A percentile compares a stretch with the other conserved stretches of the same genome.
Evolutionary conservation across 345 rosid genomes (phyloP).

Genomic region (Corchorus olitorius): DNA sequence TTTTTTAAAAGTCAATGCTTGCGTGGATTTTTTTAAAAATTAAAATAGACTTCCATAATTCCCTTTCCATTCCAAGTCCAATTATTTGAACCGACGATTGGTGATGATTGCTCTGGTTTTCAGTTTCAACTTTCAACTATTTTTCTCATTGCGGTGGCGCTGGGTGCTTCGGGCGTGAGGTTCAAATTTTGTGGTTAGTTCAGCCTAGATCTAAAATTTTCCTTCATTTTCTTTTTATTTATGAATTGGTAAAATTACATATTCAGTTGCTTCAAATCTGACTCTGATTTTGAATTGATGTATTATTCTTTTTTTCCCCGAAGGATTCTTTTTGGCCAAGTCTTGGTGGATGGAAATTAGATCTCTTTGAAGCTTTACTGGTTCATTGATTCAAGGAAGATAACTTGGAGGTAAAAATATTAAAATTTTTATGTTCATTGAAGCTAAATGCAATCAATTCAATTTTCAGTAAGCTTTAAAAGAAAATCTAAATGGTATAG

Average conservation of each 20-base stretch:
- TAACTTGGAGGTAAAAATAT: not conserved
- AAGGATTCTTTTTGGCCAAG: not conserved
- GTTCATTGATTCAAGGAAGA: not conserved
- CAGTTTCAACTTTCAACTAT: not conserved
- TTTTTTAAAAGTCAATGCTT: not conserved
- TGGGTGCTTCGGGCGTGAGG: not conserved
- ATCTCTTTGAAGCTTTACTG: constrained; percentile 7
- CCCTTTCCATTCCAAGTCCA: not conserved
- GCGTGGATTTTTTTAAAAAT: not conserved
- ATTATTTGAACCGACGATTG: not conserved
- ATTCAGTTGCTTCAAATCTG: not conserved
- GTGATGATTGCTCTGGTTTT: not conserved
- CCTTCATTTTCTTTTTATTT: not conserved
- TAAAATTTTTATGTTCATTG: not conserved
- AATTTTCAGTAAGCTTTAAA: not conserved
- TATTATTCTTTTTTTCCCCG: not conserved
- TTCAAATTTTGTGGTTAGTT: constrained; percentile 1
- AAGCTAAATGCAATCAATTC: not conserved
- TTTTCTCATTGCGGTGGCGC: not conserved
- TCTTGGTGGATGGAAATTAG: not conserved
- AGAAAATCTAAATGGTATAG: not conserved
- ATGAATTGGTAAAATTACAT: not conserved
- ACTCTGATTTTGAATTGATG: not conserved
- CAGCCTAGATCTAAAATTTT: not conserved
- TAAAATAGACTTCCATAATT: too few relatives aligned